Percentiles rank a stretch among this genome's conserved stretches.
Conservation (phyloP, 345 rosid genomes). For the Noccaea caerulescens region DNA sequence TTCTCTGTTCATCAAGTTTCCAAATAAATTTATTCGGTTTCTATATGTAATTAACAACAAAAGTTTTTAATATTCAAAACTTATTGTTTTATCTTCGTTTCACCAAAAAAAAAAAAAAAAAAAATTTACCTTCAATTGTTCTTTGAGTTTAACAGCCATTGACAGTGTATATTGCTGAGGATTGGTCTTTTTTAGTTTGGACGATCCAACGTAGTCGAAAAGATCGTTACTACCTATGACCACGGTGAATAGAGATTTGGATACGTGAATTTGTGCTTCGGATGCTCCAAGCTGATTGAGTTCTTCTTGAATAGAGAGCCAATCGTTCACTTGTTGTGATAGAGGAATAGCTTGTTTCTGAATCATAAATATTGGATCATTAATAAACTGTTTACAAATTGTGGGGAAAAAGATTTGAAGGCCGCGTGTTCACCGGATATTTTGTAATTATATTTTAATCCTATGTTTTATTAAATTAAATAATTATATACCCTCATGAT, state of each 20-base stretch:
- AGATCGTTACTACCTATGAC: slow-evolving; percentile 74
- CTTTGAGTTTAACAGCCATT: slow-evolving; percentile 57
- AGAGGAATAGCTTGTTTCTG: slow-evolving; percentile 57
- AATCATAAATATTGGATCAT: background rate
- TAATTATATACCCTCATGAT: background rate
- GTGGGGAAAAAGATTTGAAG: too few species aligned
- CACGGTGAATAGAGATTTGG: slow-evolving; percentile 57
- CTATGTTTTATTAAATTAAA: too few species aligned
- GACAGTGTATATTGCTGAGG: slow-evolving; percentile 51
- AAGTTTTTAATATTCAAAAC: too few species aligned
- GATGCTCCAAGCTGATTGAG: slow-evolving; percentile 43
- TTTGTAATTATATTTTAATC: too few species aligned
- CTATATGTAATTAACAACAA: too few species aligned
- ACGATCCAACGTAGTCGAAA: slow-evolving; percentile 53
- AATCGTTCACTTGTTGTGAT: slow-evolving; percentile 58
- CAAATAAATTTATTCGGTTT: background rate
- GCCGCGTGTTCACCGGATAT: too few species aligned
- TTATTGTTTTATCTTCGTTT: too few species aligned
- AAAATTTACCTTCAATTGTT: slow-evolving; percentile 57
- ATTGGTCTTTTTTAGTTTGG: slow-evolving; percentile 42
- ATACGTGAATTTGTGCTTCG: slow-evolving; percentile 44
- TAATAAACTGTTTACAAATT: too few species aligned
- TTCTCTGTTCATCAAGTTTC: slow-evolving; percentile 40
- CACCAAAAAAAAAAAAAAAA: too few species aligned
- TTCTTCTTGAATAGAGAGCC: slow-evolving; percentile 37